Evolutionary conservation across 495 filamentous ascomycete species (phyloP), one percentile per base, ranked within the genome.

Genomic region (Thermothielavioides terrestris): DNA sequence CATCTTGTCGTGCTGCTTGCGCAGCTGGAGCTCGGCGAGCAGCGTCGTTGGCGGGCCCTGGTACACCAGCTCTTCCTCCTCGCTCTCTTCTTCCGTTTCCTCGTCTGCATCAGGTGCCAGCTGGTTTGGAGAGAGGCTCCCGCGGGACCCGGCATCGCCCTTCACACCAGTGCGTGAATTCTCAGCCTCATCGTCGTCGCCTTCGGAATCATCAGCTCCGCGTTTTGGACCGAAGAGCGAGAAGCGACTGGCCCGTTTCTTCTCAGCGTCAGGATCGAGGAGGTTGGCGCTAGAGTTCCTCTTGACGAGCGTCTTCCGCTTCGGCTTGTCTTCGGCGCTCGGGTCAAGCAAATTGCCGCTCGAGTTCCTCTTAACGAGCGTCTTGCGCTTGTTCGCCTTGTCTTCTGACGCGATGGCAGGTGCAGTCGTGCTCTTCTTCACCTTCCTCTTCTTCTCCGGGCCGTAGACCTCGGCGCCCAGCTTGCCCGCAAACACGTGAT

Each of bases 21-120:
- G 81, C 40, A 92, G 69, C 64, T 95, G 86, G 15, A 98, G 72
- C 61, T 98, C 92, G 2, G 94, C 94, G 18, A 98, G 77, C 0
- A 98, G 76, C 1, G 92, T 98, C 3, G 86, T 94, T 4, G 92
- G 92, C 17, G 80, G 76, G 0, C 85, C 87, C 35, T 80, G 70
- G 46, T 77, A 88, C 0, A 68, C 52, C 14, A 66, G 54, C 21
- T 65, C 64, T 15, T 68, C 63, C 0, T 61, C 67, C 14, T 69
- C 61, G 18, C 40, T 58, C 22, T 50, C 58, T 9, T 58, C 64
- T 20, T 68, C 59, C 10, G 58, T 54, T 8, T 64, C 53, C 18
- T 59, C 61, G 20, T 67, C 62, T 2, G 38, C 46, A 11, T 49
- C 57, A 0, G 61, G 56, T 0, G 56, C 52, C 25, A 60, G 46